These are phyloP conservation scores for Licmophora abbreviata DNA, from an alignment of 108 stramenopile species.

Conservation along the genomic window DNA sequence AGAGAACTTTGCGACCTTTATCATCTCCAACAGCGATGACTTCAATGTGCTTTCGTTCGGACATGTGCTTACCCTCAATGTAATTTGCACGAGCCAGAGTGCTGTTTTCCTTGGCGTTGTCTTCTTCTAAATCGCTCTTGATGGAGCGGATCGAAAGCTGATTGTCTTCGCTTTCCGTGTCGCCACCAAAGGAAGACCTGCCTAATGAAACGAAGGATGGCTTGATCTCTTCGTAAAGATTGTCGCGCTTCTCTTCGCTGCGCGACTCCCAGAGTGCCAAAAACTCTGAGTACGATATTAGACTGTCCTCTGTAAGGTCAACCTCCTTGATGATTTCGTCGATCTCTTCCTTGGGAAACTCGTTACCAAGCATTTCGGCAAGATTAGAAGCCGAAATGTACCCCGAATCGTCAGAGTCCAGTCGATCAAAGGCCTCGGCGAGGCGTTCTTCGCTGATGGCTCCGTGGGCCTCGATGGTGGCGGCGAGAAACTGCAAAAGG, in stretches of 20 bases:
- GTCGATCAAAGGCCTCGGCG: slow-evolving; percentile 87
- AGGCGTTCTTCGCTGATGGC: slow-evolving; percentile 67
- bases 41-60: slow-evolving; percentile 12
- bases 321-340: slow-evolving; percentile 87
- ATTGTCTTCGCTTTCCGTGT: neutral
- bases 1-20: too few species aligned
- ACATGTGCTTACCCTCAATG: slow-evolving; percentile 7
- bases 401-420: slow-evolving; percentile 84
- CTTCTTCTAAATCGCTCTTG: neutral
- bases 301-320: slow-evolving; percentile 64
- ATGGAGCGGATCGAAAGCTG: neutral
- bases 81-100: slow-evolving; percentile 6
- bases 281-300: slow-evolving; percentile 59
- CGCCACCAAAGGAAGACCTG: neutral
- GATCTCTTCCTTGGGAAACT: slow-evolving; percentile 42
- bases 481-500: slow-evolving; percentile 92
- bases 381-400: slow-evolving; percentile 70
- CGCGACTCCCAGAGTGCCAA: slow-evolving; percentile 30
- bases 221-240: too few species aligned
- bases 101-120: neutral
- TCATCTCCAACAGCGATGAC: too few species aligned
- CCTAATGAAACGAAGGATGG: too few species aligned
- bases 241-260: neutral
- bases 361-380: slow-evolving; percentile 53
- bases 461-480: slow-evolving; percentile 79